Evolutionary conservation across 495 filamentous ascomycete species (phyloP), one percentile per base, ranked within the genome.

Genomic region (Hyaloscypha bicolor): DNA sequence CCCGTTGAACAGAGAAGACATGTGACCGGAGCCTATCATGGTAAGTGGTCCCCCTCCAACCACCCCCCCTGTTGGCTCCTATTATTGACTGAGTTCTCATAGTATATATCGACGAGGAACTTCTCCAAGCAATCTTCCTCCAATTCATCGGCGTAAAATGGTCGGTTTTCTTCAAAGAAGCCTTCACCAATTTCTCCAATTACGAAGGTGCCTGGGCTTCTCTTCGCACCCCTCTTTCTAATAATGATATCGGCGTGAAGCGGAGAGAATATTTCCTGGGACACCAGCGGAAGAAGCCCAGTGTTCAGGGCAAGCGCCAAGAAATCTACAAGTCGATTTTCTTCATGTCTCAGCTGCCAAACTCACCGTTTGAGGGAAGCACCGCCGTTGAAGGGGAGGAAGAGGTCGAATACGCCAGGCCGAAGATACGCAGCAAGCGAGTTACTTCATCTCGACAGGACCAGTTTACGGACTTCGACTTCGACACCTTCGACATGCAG

Each of bases 41-140:
- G 67, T 69, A 33, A 69, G 62, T 32, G 21, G 25, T 6, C 14
- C 19, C n/a, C 11, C 39, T 39, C 8, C 0, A 22, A 19, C 55
- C 16, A 0, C 16, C 16, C 42, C 2, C 9, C 42, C 42, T 48
- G 8, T 48, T 37, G 25, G 25, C 25, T 8, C 35, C 6, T 48
- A 48, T 48, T 3, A 4, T 19, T 48, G 11, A 14, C 42, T 48
- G 16, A n/a, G 81, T 83, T 61, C 87, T 86, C 62, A 82, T 82
- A 9, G 78, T 91, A 2, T 84, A 82, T 69, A 88, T 90, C 84
- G 85, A 90, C 53, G 87, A 89, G 68, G 89, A 90, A 67, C 77
- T 91, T 29, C 79, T 90, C 8, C 86, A 90, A 67, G 83, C 85
- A 5, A 81, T 91, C 16, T 82, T 91, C 67, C 76, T 90, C 9